Base-by-base conservation (phyloP, 148 eudicot species). In the Linanthus parryae region DNA sequence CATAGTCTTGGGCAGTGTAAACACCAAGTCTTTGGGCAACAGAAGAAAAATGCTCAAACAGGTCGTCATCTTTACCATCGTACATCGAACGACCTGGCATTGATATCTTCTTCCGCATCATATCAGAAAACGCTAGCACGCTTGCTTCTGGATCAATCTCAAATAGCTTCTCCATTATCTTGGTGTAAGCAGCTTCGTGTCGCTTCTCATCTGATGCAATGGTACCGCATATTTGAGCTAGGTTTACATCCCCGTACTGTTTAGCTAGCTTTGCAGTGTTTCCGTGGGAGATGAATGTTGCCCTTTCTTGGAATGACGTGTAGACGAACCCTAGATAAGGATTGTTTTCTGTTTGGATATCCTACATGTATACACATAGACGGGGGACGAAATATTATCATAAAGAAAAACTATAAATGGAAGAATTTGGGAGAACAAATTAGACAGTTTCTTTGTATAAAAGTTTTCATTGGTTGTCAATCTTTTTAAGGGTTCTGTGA, bases 291-390 rank as follows among this genome's bases (percentile, higher is more conserved):
- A 64, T 27, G 55, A 64, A 64, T 17, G 68, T 64, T 8, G 68
- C 68, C 4, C 68, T 29, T 17, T 64, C 68, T 35, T 64, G 68
- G 54, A 64, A 64, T 8, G 68, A 64, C 7, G 68, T 64, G 54
- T 64, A 64, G 24, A 64, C 57, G 54, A 64, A 64, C 2, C 68
- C 68, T 3, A 64, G 54, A 56, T 64, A 64, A 11, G 68, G 68
- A 43, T 64, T 64, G 62, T 64, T 64, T 7, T 64, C 68, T 27
- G 62, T 56, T n/a, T n/a, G n/a, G n/a, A n/a, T n/a, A n/a, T n/a
- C n/a, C n/a, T n/a, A n/a, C n/a, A n/a, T n/a, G n/a, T n/a, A n/a
- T n/a, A n/a, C n/a, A n/a, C n/a, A n/a, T n/a, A n/a, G n/a, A n/a
- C n/a, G n/a, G n/a, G n/a, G n/a, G n/a, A n/a, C n/a, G n/a, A n/a